Evolutionary conservation across 164 flowering plant genomes (phyloP), one percentile per base, ranked within the genome.

Genomic region (Vitis vinifera): DNA sequence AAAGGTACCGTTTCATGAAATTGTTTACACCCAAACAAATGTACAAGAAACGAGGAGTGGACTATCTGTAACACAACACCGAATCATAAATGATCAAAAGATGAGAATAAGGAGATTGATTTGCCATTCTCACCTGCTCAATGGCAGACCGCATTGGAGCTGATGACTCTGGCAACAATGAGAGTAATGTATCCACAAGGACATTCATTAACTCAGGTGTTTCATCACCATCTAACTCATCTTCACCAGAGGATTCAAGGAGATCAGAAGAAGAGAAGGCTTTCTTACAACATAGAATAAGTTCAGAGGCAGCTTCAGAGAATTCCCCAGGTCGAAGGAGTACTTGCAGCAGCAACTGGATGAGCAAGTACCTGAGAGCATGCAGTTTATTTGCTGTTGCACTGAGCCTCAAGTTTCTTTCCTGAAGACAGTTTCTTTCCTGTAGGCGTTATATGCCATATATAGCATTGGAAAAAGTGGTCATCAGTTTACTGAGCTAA

Each of bases 111-210:
- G 56, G 55, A 52, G 55, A 7, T 11, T n/a, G 52, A 53, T 50
- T 29, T 59, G 44, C 55, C n/a, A 29, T 44, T 50, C 79, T 51
- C 50, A 93, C 99, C 97, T 92, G 97, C 82, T 96, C 99, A 78
- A 92, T 86, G 59, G 95, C 79, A 78, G 87, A 84, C 17, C 95
- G 87, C 84, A 91, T 49, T 13, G 99, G 89, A 77, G 93, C 83
- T 50, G 97, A 89, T 50, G 97, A 86, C 62, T 96, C 90, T 53
- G 99, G 98, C 68, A 96, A 78, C 75, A 96, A 64, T 3, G 97
- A 91, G 55, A 96, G 91, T 74, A 96, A 75, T 15, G 98, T 91
- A 62, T 96, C 99, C 30, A 96, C 86, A 67, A 93, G 90, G 15
- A 96, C 99, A 77, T 96, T 97, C 86, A 93, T 87, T 68, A 92